Evolutionary conservation across 2,329 filamentous ascomycete species (phyloP), one percentile per base, ranked within the genome.

Genomic region (Xylariaceae sp.): DNA sequence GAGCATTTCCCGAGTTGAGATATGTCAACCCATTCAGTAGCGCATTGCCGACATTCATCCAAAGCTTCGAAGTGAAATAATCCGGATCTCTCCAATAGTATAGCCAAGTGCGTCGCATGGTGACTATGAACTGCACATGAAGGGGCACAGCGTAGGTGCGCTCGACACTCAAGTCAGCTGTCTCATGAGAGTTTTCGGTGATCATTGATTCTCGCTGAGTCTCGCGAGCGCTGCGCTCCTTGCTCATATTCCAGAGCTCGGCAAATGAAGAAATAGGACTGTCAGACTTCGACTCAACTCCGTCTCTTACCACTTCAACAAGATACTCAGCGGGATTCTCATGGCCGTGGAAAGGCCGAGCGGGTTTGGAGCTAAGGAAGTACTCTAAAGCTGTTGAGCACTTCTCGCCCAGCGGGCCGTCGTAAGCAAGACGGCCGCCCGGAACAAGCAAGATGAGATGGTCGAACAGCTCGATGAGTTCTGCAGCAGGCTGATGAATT

Each of bases 1-100:
- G 69, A 5, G 75, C 73, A 45, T 77, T 72, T 0, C 75, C 75
- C 1, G 85, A 65, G 51, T 82, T 73, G 71, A 78, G 87, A 61
- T 87, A 89, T 0, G 85, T 86, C 60, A 88, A 85, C 14, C 78
- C 80, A 56, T 86, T 86, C 70, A 87, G 86, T 17, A 87, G 73
- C 1, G 80, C 83, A 0, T 78, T 81, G 44, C 82, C 68, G 42
- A 85, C 75, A 45, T 83, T 80, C 1, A 85, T 68, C 66, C 81
- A 74, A 51, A 84, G 75, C 66, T 82, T 84, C 39, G 81, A 80
- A 55, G 82, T 60, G 19, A 74, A 70, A 66, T 87, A 87, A 42
- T 82, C 73, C 0, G 85, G 83, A 1, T 75, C 77, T 6, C 85
- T 73, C 83, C 83, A 88, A 61, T 84, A 86, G 1, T 80, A 72